These are phyloP conservation scores for Mycena leptocephala DNA, from an alignment of 768 basidiomycete species.

Conservation along the genomic window DNA sequence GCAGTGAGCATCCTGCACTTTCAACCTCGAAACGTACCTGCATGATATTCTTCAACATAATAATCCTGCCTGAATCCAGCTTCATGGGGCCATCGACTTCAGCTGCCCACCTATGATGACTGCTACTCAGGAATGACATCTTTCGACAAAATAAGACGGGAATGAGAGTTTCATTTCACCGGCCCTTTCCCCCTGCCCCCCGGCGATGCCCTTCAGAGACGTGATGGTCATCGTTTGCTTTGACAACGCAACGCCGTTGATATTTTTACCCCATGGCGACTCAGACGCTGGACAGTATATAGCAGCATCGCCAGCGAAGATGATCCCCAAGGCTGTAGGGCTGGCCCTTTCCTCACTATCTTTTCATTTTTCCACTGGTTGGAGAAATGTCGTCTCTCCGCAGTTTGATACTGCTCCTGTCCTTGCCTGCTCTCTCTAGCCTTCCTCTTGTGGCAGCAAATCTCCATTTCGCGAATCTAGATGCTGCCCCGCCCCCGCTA, in stretches of 20 bases:
- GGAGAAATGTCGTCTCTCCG: constrained; percentile 7
- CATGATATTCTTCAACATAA: too few relatives aligned
- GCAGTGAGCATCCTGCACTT: too few relatives aligned
- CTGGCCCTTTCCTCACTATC: constrained; percentile 5
- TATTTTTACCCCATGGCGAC: background rate
- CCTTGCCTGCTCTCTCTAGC: background rate
- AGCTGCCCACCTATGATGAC: too few relatives aligned
- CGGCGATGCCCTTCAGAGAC: too few relatives aligned
- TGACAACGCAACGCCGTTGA: constrained; percentile 16
- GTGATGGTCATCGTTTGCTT: background rate
- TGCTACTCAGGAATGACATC: too few relatives aligned
- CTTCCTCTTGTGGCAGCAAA: background rate
- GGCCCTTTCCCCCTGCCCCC: too few relatives aligned
- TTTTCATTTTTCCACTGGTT: constrained; percentile 5
- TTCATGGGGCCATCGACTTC: too few relatives aligned
- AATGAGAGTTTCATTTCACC: too few relatives aligned
- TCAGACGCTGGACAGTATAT: background rate
- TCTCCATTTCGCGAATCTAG: background rate
- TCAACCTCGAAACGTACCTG: too few relatives aligned
- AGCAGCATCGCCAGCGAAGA: background rate
- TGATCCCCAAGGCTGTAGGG: constrained; percentile 10
- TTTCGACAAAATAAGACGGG: too few relatives aligned
- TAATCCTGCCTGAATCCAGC: too few relatives aligned
- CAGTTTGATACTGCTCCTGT: constrained; percentile 8
- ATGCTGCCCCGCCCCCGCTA: background rate